These are phyloP conservation scores for Porphyridium purpureum DNA, from an alignment of 23 red algal genomes.

Conservation along the genomic window DNA sequence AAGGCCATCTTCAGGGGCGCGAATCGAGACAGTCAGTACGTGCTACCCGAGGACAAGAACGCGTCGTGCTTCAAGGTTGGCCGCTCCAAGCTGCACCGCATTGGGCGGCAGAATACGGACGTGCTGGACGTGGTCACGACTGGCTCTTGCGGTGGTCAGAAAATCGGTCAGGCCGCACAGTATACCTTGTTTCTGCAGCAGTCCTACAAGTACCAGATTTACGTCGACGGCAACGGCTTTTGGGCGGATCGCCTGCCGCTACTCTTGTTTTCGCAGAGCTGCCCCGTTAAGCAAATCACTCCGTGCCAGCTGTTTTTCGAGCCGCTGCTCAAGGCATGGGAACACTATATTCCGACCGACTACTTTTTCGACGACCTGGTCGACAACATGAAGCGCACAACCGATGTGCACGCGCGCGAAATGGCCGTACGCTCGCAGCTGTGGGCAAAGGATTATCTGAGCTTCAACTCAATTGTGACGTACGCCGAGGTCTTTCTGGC, in stretches of 20 bases:
- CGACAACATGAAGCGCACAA: not conserved
- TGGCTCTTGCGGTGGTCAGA: conserved; percentile 23
- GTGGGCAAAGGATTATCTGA: conserved; percentile 24
- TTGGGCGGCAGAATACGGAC: conserved; percentile 3
- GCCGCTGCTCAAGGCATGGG: conserved; percentile 14
- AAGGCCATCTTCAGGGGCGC: conserved; percentile 22
- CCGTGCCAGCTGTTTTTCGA: conserved; percentile 52
- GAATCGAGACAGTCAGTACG: conserved; percentile 10
- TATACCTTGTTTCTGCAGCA: conserved; percentile 11
- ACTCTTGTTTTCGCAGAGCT: conserved; percentile 22
- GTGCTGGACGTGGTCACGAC: conserved; percentile 30
- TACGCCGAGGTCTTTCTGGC: conserved; percentile 27
- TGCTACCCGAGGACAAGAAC: conserved; percentile 1
- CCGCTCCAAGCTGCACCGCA: conserved; percentile 3
- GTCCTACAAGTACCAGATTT: conserved; percentile 17
- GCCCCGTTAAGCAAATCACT: conserved; percentile 22
- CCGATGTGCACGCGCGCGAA: conserved; percentile 13
- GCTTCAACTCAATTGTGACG: conserved; percentile 9
- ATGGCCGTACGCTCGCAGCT: conserved; percentile 13
- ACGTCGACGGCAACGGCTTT: conserved; percentile 34
- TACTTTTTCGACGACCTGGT: conserved; percentile 15
- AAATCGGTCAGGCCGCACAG: conserved; percentile 13
- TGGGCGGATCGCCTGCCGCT: conserved; percentile 40
- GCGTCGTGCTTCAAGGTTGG: conserved; percentile 9
- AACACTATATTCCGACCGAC: conserved; percentile 25